Base-by-base conservation (phyloP, 345 rosid species). In the Eucalyptus leucophloia region DNA sequence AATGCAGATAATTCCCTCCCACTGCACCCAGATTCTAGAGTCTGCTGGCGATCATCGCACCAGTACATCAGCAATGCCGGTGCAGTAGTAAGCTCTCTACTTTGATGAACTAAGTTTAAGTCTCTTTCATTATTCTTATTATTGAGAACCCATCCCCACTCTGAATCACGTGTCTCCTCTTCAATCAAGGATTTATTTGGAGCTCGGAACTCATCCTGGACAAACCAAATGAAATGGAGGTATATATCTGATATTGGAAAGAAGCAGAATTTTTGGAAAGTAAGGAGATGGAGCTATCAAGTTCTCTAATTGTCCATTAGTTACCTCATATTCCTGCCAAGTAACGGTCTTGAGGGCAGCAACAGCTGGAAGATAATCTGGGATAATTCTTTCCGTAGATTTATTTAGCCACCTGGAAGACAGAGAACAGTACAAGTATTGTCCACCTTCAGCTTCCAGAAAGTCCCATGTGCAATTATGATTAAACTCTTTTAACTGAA, bases 251-350 rank as follows among this genome's bases (percentile, higher is more conserved):
- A n/a, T n/a, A n/a, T n/a, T n/a, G n/a, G n/a, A n/a, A n/a, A n/a
- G n/a, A n/a, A n/a, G n/a, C n/a, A n/a, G n/a, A n/a, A n/a, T n/a
- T n/a, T n/a, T n/a, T n/a, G n/a, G n/a, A n/a, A n/a, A n/a, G n/a
- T n/a, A n/a, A n/a, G n/a, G n/a, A n/a, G n/a, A n/a, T n/a, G n/a
- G n/a, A n/a, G n/a, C n/a, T n/a, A n/a, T n/a, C n/a, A n/a, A 60
- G 56, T 26, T 77, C 62, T 90, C 87, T 67, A 88, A 47, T 49
- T 49, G 54, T 88, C 49, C 88, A 87, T 62, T 88, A 89, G 90
- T 88, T 90, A 91, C 93, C 90, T 90, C 88, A n/a, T 50, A 69
- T 91, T 91, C 90, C 89, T 90, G 89, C 86, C 90, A 91, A 88
- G 89, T 87, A 89, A 44, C 65, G 89, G 88, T 44, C 90, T 69